Base-by-base conservation (phyloP, 2,329 filamentous ascomycete genomes). In the Colletotrichum agaves region DNA sequence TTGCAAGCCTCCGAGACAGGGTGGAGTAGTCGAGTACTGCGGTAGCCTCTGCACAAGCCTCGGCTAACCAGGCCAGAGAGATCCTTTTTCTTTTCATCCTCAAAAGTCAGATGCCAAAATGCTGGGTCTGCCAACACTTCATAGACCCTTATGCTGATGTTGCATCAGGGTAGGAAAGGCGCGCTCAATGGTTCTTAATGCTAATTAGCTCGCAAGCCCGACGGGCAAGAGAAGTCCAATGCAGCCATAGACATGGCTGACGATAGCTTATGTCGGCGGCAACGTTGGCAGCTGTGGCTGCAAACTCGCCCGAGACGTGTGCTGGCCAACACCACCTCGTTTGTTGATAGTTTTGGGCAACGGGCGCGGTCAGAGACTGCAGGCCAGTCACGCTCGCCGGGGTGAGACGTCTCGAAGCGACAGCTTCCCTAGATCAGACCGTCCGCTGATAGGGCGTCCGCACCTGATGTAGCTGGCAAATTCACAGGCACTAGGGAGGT, bases 401-500 rank as follows among this genome's bases (percentile, higher is more conserved):
- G 31, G 64, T 55, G 64, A 67, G 53, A 67, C 64, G 64, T 67
- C 60, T 67, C 64, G 61, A 63, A 17, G 52, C 19, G 52, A 27
- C 13, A 23, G 31, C 27, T 21, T 15, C 37, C 3, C 19, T 46
- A 67, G 52, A 64, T 67, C 61, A 46, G 61, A 64, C 61, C 61
- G 39, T 43, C 61, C 47, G 33, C 44, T 41, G 21, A 59, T 67
- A 19, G 37, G 37, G 46, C 33, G 60, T 53, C 53, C 47, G 53
- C 52, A 63, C 35, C 52, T 49, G 46, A 39, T 23, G 52, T 46
- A 21, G 35, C 19, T 53, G 35, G 53, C 43, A 43, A 57, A 39
- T 23, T 44, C 43, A 39, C 52, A 61, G 15, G n/a, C 46, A 12
- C 44, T 27, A 17, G 21, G 11, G 35, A 35, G 33, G 15, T 39